Evolutionary conservation across 2,329 filamentous ascomycete genomes (phyloP).

Genomic region (Piedraia hortae): DNA sequence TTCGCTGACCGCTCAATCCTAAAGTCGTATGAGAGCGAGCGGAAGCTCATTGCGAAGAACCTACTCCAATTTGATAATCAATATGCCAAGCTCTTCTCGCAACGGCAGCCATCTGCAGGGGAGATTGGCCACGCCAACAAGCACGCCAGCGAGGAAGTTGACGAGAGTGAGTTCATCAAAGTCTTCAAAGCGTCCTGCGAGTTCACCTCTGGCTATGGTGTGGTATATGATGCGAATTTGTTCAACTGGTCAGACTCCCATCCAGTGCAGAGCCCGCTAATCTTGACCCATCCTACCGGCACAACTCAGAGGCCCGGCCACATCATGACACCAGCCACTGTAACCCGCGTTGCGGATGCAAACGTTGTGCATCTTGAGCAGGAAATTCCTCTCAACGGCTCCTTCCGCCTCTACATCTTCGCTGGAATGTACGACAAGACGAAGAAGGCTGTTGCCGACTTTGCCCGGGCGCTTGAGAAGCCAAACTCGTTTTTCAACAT

Average conservation of each 20-base stretch:
- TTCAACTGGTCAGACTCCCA: conserved; percentile 63
- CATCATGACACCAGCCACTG: conserved; percentile 49
- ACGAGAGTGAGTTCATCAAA: conserved; percentile 59
- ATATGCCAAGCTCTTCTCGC: conserved; percentile 74
- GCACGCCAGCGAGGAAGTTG: conserved; percentile 11
- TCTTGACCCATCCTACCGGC: conserved; percentile 28
- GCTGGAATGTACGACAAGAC: conserved; percentile 38
- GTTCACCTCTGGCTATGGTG: conserved; percentile 78
- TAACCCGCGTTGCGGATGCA: conserved; percentile 66
- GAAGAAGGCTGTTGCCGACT: conserved; percentile 36
- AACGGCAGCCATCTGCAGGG: conserved; percentile 41
- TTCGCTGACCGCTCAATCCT: conserved; percentile 51
- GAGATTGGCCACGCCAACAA: conserved; percentile 47
- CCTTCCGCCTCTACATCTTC: conserved; percentile 67
- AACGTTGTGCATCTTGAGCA: conserved; percentile 80
- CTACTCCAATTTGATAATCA: conserved; percentile 66
- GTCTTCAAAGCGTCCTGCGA: conserved; percentile 80
- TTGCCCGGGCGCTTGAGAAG: conserved; percentile 35
- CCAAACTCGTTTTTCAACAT: conserved; percentile 44
- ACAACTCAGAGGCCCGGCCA: conserved; percentile 43
- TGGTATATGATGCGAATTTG: conserved; percentile 54
- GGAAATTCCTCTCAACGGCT: conserved; percentile 64
- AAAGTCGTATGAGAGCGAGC: conserved; percentile 64
- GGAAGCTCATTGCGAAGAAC: conserved; percentile 59
- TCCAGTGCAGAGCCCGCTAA: conserved; percentile 39